Evolutionary conservation across 148 eudicot species (phyloP).

Genomic region (Rhododendron kiyosumense): DNA sequence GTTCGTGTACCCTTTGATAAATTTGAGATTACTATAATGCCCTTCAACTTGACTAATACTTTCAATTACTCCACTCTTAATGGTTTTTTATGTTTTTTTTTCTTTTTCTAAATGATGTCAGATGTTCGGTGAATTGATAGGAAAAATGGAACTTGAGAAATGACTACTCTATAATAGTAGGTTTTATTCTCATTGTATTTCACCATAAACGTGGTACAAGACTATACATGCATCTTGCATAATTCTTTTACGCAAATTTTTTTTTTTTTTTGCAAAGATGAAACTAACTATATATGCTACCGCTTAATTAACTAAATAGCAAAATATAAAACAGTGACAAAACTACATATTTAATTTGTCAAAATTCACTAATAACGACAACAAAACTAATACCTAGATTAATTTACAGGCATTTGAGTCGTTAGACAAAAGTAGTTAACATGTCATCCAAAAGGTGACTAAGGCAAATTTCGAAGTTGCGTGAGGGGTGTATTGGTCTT

Average conservation of each 20-base stretch:
- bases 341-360: neutral
- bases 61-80: neutral
- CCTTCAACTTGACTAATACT: neutral
- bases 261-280: neutral
- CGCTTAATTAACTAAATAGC: neutral
- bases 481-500: constrained; percentile 2
- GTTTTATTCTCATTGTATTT: neutral
- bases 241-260: neutral
- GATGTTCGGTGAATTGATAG: neutral
- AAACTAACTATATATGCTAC: neutral
- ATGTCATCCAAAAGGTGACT: neutral
- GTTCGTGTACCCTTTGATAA: constrained; percentile 17
- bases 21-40: neutral
- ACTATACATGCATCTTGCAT: neutral
- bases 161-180: neutral
- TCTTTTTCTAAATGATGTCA: neutral
- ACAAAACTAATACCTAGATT: neutral
- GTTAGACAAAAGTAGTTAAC: neutral
- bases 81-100: neutral
- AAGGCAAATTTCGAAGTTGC: neutral
- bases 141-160: neutral
- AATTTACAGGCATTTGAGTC: neutral
- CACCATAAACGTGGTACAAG: neutral
- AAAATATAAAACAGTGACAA: neutral
- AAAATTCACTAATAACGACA: neutral